Evolutionary conservation across 2,329 filamentous ascomycete species (phyloP).

Genomic region (Hymenoscyphus fraxineus): DNA sequence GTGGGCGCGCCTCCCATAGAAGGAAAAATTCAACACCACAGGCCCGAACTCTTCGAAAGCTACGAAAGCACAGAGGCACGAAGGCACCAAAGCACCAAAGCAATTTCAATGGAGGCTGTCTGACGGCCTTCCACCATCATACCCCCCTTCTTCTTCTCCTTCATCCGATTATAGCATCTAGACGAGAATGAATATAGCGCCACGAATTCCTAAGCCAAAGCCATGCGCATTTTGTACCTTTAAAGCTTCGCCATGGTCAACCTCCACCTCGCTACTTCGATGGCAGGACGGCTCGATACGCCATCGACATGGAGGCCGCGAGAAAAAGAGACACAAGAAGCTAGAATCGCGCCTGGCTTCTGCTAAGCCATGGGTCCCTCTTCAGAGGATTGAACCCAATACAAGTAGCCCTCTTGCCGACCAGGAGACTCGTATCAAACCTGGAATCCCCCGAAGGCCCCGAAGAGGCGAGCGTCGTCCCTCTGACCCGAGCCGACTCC

Average conservation of each 20-base stretch:
- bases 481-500: too few relatives aligned
- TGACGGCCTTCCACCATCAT: neutral
- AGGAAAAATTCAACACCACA: too few relatives aligned
- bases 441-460: too few relatives aligned
- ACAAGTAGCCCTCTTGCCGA: too few relatives aligned
- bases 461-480: too few relatives aligned
- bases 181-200: constrained; percentile 40
- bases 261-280: constrained; percentile 24
- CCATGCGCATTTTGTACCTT: constrained; percentile 42
- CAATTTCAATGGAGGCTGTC: neutral
- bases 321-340: too few relatives aligned
- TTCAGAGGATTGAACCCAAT: too few relatives aligned
- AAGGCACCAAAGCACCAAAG: too few relatives aligned
- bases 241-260: constrained; percentile 32
- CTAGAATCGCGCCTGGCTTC: too few relatives aligned
- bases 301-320: neutral
- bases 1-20: neutral
- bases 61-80: neutral
- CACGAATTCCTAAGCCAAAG: constrained; percentile 31
- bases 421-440: too few relatives aligned
- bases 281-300: constrained; percentile 10
- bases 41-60: neutral
- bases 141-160: neutral
- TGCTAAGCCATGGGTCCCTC: too few relatives aligned
- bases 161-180: neutral